phyloP scores from a whole-genome alignment of 1,139 yeast genomes.

The Magnusiomyces suaveolens region DNA sequence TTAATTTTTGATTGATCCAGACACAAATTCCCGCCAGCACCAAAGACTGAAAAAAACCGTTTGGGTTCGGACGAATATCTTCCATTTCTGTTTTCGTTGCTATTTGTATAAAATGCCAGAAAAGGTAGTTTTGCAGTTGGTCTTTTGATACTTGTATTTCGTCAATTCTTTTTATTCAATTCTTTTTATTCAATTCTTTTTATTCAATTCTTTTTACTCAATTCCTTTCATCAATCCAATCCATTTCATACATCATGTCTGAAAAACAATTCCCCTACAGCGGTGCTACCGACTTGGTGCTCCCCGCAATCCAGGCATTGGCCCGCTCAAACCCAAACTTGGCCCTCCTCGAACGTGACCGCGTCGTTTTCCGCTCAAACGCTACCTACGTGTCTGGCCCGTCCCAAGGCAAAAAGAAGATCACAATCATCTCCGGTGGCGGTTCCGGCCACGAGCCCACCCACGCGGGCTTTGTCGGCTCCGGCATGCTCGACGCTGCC shows the following conservation, averaged over 20 bases:
- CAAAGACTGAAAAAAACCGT: too few species aligned
- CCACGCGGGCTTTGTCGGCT: constrained; percentile 85
- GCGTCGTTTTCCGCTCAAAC: constrained; percentile 43
- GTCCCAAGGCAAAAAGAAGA: constrained; percentile 35
- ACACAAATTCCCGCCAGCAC: too few species aligned
- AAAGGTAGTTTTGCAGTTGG: too few species aligned
- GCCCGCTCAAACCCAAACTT: constrained; percentile 60
- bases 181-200: not conserved
- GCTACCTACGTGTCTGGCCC: constrained; percentile 12
- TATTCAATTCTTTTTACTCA: not conserved
- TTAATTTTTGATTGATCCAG: too few species aligned
- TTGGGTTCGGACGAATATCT: too few species aligned
- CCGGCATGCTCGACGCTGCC: constrained; percentile 73
- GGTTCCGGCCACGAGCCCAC: constrained; percentile 96
- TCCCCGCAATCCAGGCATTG: constrained; percentile 56
- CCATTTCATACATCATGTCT: constrained; percentile 10
- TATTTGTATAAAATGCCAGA: too few species aligned
- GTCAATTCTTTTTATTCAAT: not conserved
- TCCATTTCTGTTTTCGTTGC: too few species aligned
- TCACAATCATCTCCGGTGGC: constrained; percentile 77
- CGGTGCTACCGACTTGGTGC: constrained; percentile 44
- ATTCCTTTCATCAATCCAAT: not conserved
- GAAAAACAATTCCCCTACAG: constrained; percentile 31
- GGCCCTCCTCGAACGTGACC: constrained; percentile 54
- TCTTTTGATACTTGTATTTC: too few species aligned